Percentiles rank a stretch among this genome's conserved stretches.
These are phyloP conservation scores for Eucalyptus urophylla DNA, from an alignment of 345 rosid species.

Conservation along the genomic window DNA sequence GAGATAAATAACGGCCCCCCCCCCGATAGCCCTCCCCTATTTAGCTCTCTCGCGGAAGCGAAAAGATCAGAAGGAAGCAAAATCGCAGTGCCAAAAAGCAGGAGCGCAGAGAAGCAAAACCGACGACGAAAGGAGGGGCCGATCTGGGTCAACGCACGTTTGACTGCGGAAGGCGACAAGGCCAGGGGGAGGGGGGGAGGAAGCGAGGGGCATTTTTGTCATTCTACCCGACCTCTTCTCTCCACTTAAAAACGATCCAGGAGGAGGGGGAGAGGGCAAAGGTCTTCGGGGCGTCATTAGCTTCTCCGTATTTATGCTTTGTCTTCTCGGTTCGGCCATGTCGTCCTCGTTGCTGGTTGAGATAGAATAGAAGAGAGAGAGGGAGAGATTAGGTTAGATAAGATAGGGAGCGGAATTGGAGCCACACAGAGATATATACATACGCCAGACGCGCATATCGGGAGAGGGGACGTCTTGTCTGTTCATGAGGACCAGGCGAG, in stretches of 20 bases:
- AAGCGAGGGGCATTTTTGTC: neutral
- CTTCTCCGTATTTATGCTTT: neutral
- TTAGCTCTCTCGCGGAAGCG: neutral
- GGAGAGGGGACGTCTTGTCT: neutral
- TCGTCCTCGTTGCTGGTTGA: neutral
- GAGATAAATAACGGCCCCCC: neutral
- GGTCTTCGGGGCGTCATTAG: neutral
- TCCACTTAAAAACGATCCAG: neutral
- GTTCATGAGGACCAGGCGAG: constrained; percentile 5
- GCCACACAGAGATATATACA: neutral
- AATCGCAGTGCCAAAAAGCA: neutral
- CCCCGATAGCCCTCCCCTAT: neutral
- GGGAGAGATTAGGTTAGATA: neutral
- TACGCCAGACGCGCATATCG: neutral
- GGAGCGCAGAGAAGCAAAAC: neutral
- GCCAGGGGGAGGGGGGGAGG: too few relatives aligned
- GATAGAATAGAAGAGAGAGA: neutral
- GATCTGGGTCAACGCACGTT: constrained; percentile 6
- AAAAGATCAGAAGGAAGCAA: neutral
- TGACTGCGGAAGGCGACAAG: constrained; percentile 1
- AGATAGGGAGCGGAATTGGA: neutral
- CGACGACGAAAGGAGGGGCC: neutral
- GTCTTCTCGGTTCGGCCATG: neutral
- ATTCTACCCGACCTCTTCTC: neutral
- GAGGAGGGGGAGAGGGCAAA: neutral